Conservation (phyloP, 2,329 filamentous ascomycete genomes). For the Monosporascus sp. region DNA sequence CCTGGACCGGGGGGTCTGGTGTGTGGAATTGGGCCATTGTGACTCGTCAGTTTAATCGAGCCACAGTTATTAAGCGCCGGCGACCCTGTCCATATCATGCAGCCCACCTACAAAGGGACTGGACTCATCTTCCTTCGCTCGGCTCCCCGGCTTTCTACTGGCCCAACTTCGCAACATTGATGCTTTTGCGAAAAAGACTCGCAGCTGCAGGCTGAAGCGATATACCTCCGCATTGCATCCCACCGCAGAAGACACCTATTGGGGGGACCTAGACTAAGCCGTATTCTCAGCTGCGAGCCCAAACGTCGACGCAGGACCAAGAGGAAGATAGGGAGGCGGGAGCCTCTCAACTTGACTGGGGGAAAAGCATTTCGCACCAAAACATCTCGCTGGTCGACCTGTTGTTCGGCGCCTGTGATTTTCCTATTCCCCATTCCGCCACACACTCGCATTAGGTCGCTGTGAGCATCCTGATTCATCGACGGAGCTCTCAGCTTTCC, state of each 20-base stretch:
- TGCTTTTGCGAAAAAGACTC: conserved; percentile 27
- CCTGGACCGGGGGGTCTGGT: conserved; percentile 7
- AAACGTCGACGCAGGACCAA: conserved; percentile 7
- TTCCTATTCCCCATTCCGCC: background rate
- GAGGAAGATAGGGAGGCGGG: background rate
- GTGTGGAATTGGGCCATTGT: conserved; percentile 21
- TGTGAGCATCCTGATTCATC: background rate
- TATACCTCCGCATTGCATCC: conserved; percentile 11
- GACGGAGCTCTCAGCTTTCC: background rate
- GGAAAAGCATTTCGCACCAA: background rate
- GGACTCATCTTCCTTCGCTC: conserved; percentile 10
- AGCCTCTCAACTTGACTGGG: background rate
- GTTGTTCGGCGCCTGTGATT: background rate
- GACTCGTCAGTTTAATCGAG: conserved; percentile 38
- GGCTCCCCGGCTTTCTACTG: conserved; percentile 20
- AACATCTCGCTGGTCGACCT: background rate
- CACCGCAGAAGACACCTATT: conserved; percentile 10
- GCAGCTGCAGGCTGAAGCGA: conserved; percentile 31
- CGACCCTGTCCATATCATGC: conserved; percentile 44
- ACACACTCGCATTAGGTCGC: background rate
- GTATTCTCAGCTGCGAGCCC: conserved; percentile 6
- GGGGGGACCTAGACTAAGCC: conserved; percentile 7
- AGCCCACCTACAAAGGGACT: conserved; percentile 26
- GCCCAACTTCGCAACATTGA: conserved; percentile 17
- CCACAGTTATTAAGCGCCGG: conserved; percentile 50